A percentile compares a stretch with the other conserved stretches of the same genome.
Evolutionary conservation across 768 basidiomycete genomes (phyloP).

Genomic region (Macrolepiota albuminosa): DNA sequence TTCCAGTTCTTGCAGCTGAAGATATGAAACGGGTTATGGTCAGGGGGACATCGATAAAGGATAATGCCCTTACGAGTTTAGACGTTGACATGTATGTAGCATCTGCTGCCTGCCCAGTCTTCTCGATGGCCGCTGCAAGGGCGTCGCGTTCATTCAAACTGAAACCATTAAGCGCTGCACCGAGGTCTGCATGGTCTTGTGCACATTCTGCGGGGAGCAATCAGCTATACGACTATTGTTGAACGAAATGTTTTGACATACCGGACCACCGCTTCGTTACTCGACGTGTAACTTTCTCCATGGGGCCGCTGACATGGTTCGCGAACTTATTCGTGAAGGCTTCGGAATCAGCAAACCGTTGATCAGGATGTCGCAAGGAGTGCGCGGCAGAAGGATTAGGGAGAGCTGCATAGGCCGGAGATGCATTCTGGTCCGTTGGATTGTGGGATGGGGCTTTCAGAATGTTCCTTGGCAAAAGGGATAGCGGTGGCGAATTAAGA

Average conservation of each 20-base stretch:
- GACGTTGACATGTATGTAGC: constrained; percentile 91
- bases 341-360: constrained; percentile 94
- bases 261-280: constrained; percentile 94
- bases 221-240: background rate
- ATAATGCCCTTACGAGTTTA: constrained; percentile 55
- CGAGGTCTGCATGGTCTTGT: constrained; percentile 87
- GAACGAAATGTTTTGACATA: constrained; percentile 27
- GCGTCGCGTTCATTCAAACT: constrained; percentile 79
- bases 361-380: constrained; percentile 89
- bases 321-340: constrained; percentile 95
- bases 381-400: constrained; percentile 88
- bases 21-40: constrained; percentile 4
- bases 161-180: constrained; percentile 89
- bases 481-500: constrained; percentile 86
- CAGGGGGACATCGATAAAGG: background rate
- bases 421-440: constrained; percentile 75
- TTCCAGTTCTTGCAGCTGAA: constrained; percentile 88
- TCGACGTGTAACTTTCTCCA: constrained; percentile 95
- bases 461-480: constrained; percentile 90
- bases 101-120: constrained; percentile 95
- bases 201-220: constrained; percentile 52
- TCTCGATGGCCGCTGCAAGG: constrained; percentile 85
- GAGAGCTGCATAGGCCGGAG: constrained; percentile 74
- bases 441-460: constrained; percentile 94
- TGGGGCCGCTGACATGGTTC: constrained; percentile 81